A percentile compares a stretch with the other conserved stretches of the same genome.
phyloP scores from a whole-genome alignment of 106 monocot species.

The Agapanthus africanus region DNA sequence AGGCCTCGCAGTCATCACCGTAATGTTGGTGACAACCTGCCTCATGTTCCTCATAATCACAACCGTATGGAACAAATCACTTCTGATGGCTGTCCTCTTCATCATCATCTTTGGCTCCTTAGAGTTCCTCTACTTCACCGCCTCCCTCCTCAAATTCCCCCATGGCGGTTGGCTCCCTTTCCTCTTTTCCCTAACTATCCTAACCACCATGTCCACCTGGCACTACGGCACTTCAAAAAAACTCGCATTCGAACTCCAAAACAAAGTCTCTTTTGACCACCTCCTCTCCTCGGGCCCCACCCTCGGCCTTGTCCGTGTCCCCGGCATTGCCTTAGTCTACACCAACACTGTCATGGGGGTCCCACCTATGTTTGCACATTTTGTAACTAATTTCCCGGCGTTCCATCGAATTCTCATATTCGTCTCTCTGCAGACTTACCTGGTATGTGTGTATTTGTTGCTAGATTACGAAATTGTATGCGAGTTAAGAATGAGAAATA shows the following conservation, averaged over 20 bases:
- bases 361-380: constrained; percentile 75
- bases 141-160: constrained; percentile 53
- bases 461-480: too few relatives aligned
- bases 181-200: constrained; percentile 33
- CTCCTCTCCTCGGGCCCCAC: constrained; percentile 34
- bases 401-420: constrained; percentile 65
- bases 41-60: constrained; percentile 81
- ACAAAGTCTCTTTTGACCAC: constrained; percentile 48
- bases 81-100: constrained; percentile 36
- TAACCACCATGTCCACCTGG: constrained; percentile 52
- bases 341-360: constrained; percentile 30
- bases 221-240: constrained; percentile 68
- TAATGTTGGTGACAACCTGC: constrained; percentile 83
- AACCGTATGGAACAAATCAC: constrained; percentile 48
- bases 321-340: constrained; percentile 58
- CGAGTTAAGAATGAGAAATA: too few relatives aligned
- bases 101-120: constrained; percentile 48
- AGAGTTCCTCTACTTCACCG: constrained; percentile 70
- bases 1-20: constrained; percentile 73
- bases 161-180: constrained; percentile 79
- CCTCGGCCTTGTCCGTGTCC: constrained; percentile 59
- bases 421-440: constrained; percentile 35
- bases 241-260: constrained; percentile 47
- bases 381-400: constrained; percentile 77
- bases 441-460: too few relatives aligned